Base-by-base conservation (phyloP, 2,329 filamentous ascomycete genomes). In the Cercospora janseana region DNA sequence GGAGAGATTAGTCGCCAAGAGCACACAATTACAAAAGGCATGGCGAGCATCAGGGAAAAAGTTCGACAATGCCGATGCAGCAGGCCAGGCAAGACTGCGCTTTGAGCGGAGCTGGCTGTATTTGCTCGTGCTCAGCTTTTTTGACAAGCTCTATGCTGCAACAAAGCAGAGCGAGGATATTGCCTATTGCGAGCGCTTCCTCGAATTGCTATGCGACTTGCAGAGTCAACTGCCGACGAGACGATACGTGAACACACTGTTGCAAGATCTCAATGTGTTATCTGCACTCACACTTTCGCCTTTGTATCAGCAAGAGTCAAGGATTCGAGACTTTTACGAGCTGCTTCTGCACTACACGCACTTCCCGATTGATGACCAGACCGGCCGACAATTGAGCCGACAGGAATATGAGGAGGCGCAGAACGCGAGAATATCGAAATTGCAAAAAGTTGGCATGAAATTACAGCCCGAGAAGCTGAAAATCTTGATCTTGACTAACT, bases 31-130 rank as follows among this genome's bases (percentile, higher is more conserved):
- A 61, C 85, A 82, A 66, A 97, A 96, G 68, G 86, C 89, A 42
- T 98, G 93, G 93, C 85, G 89, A 62, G 89, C 91, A 6, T 80
- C 90, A 1, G 79, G 78, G 15, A 96, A 95, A 72, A 81, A 91
- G 57, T 96, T 87, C 60, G 91, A 97, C 54, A 83, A 86, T 28
- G 88, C 87, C 44, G 92, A 97, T 67, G 87, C 92, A 52, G 71
- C 78, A 4, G 81, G 80, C 1, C 90, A 96, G 66, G 84, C 86
- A 12, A 83, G 85, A 46, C 74, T 97, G 58, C 84, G 87, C 18
- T 96, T 98, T 61, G 93, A 98, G 70, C 81, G 94, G 48, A 87
- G 88, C 35, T 98, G 93, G 94, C 77, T 98, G 8, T 95, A 90
- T 65, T 86, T 88, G 3, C 77, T 97, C 60, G 74, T 93, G 0